Evolutionary conservation across 371 early-diverging fungal genomes (phyloP), one percentile per base, ranked within the genome.

Genomic region (Phascolomyces articulosus): DNA sequence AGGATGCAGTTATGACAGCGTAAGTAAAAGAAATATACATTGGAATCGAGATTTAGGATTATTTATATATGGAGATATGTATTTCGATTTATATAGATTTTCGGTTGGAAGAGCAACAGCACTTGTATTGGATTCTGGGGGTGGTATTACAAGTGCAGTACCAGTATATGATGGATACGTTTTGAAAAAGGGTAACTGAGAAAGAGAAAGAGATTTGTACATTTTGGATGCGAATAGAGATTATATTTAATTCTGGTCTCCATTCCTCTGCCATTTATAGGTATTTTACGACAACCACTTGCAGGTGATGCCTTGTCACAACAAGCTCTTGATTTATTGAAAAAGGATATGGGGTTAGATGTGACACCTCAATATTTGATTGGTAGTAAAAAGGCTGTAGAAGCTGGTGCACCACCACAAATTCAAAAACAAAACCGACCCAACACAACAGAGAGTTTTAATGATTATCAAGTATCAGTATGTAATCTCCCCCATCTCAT

Each of bases 161-260:
- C 98, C 99, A 20, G 98, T 98, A 0, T 92, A 87, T 69, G 99
- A 98, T 66, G 99, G 99, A 31, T 96, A 92, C 72, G 93, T 94
- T 4, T 72, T 98, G 47, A 93, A 94, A 57, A 96, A 97, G 82
- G 95, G 92, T 70, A 67, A 28, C 13, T 6, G 38, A 6, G 13
- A 38, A 13, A 38, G 38, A 38, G 38, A 38, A 38, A 13, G 38
- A 13, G n/a, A 9, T 9, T 49, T 24, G n/a, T 49, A 49, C 24
- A n/a, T n/a, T n/a, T n/a, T n/a, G n/a, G n/a, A n/a, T n/a, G n/a
- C n/a, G n/a, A n/a, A n/a, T n/a, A n/a, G n/a, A n/a, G n/a, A n/a
- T n/a, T n/a, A n/a, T n/a, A n/a, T n/a, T n/a, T n/a, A n/a, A n/a
- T n/a, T n/a, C n/a, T n/a, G n/a, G n/a, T n/a, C n/a, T n/a, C n/a